phyloP scores from a whole-genome alignment of 2,329 filamentous ascomycete species.

The Tolypocladium pustulatum region DNA sequence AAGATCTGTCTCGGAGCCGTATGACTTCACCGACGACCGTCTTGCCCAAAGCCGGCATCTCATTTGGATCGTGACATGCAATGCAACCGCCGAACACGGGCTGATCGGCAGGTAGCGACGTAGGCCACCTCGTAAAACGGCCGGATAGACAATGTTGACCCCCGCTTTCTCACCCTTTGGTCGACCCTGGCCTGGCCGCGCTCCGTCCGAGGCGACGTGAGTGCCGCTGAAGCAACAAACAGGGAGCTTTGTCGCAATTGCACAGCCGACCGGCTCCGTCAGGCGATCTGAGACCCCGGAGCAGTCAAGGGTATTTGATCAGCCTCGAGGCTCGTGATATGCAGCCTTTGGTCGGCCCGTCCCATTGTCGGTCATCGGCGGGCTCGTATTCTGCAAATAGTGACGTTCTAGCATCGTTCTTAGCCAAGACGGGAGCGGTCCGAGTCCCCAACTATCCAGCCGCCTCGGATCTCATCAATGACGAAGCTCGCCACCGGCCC shows the following conservation, averaged over 20 bases:
- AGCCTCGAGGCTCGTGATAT: neutral
- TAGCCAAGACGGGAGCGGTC: neutral
- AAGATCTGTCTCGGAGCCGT: neutral
- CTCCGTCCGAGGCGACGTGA: neutral
- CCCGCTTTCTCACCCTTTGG: neutral
- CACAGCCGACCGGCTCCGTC: neutral
- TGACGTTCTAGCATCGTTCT: neutral
- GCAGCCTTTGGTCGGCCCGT: neutral
- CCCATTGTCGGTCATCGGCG: neutral
- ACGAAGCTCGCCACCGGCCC: neutral
- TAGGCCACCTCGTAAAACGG: neutral
- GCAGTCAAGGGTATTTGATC: neutral
- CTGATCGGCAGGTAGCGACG: constrained; percentile 2
- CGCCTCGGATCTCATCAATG: neutral
- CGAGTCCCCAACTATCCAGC: neutral
- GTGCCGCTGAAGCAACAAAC: neutral
- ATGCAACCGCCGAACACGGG: neutral
- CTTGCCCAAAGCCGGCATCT: neutral
- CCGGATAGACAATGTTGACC: too few species aligned
- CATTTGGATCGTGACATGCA: neutral
- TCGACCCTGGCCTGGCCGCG: neutral
- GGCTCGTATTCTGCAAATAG: constrained; percentile 4
- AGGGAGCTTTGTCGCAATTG: neutral
- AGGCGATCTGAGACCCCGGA: neutral
- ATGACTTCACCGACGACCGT: neutral